Evolutionary conservation across 306 rosid species (phyloP).

Genomic region (Biancaea sappan): DNA sequence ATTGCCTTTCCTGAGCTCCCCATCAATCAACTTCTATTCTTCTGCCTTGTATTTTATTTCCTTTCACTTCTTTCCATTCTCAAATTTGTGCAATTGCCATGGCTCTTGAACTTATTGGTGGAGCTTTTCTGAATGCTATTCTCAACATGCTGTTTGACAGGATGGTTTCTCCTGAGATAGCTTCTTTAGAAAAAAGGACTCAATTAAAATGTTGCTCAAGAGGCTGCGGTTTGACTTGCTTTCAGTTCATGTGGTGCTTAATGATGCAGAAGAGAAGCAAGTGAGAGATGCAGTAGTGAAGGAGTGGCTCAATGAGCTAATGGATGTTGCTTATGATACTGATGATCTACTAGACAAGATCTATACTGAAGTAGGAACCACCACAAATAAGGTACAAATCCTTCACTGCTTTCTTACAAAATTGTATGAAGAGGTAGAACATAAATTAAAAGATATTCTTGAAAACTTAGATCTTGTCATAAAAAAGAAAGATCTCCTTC

Average conservation of each 20-base stretch:
- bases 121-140: slow-evolving; percentile 46
- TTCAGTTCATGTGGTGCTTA: slow-evolving; percentile 40
- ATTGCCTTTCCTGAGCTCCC: no score
- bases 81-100: no score
- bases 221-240: slow-evolving; percentile 43
- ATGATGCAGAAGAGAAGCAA: slow-evolving; percentile 55
- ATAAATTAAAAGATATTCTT: neutral
- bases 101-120: slow-evolving; percentile 48
- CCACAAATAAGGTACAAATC: neutral
- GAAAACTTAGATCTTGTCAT: slow-evolving; percentile 3
- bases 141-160: slow-evolving; percentile 40
- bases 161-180: slow-evolving; percentile 39
- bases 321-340: slow-evolving; percentile 41
- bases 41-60: neutral
- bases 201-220: slow-evolving; percentile 37
- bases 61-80: slow-evolving; percentile 1
- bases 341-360: slow-evolving; percentile 33
- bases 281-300: slow-evolving; percentile 39
- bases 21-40: neutral
- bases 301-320: slow-evolving; percentile 53
- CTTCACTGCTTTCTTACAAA: neutral
- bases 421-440: neutral
- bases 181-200: slow-evolving; percentile 32
- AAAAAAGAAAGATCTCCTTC: neutral
- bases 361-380: neutral